Evolutionary conservation across 139 green algal genomes (phyloP), one percentile per base, ranked within the genome.

Genomic region (Haematococcus sp.): DNA sequence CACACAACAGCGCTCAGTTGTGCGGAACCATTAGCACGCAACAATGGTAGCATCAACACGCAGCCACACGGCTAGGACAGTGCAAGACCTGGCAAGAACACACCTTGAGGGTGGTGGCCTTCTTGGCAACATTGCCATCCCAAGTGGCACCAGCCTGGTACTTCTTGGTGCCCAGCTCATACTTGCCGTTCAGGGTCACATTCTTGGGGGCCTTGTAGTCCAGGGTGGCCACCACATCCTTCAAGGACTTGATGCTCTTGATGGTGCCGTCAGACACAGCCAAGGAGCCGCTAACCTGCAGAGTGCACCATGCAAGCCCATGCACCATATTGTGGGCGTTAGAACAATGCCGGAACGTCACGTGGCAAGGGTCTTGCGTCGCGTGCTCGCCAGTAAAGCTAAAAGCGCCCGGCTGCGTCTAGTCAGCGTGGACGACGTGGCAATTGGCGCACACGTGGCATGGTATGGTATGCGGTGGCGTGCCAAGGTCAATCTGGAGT

Each of bases 181-280:
- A 81, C 76, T 81, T 81, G 40, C 27, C 66, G 70, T 81, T 81
- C n/a, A 74, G 55, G 7, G 60, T 66, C 23, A 72, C 30, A 20
- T 34, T 35, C 27, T 51, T 74, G 52, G 49, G 9, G 2, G 59
- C 43, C 70, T 70, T 77, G 35, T 65, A 76, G 63, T 81, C 76
- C 17, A 65, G 32, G 0, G 51, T 69, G 4, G 63, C 70, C 31
- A 74, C 63, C 2, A 81, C 69, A 34, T 77, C 76, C 35, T 73
- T 67, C 32, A 71, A 17, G 23, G 40, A 33, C 58, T 71, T 72
- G 46, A 28, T 44, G 19, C 71, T 72, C 25, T 56, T 63, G n/a
- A 76, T 3, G 13, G 74, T 75, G 1, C 19, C 4, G 34, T 80
- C 51, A 4, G 35, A 54, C 2, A 70, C 7, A 2, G 58, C 22